Conservation (phyloP, 345 rosid genomes). For the Luvunga scandens region DNA sequence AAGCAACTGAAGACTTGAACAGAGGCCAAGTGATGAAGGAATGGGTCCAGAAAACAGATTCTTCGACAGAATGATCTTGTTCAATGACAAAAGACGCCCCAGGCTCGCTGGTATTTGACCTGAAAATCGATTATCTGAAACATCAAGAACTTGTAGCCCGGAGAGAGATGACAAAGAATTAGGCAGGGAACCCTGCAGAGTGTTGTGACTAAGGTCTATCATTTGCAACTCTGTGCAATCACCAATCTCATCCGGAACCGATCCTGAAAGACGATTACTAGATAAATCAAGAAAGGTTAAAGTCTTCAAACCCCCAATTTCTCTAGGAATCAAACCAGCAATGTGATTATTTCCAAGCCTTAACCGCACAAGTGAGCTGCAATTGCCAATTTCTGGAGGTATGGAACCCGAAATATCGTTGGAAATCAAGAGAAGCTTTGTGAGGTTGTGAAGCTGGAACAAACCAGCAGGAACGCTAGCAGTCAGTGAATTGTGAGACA, state of each 20-base stretch:
- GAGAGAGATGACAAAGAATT: conserved; percentile 58
- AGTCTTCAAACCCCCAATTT: conserved; percentile 59
- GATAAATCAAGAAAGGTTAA: conserved; percentile 77
- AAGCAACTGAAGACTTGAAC: conserved; percentile 82
- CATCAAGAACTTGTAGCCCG: conserved; percentile 74
- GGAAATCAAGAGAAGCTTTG: conserved; percentile 70
- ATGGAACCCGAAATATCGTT: conserved; percentile 70
- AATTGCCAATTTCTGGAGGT: conserved; percentile 69
- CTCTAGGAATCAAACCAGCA: conserved; percentile 62
- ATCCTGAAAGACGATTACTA: conserved; percentile 64
- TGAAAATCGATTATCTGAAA: conserved; percentile 51
- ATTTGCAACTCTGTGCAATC: conserved; percentile 68
- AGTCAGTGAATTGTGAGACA: conserved; percentile 78
- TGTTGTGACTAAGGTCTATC: conserved; percentile 82
- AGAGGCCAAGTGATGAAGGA: conserved; percentile 66
- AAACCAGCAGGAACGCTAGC: conserved; percentile 73
- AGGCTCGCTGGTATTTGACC: conserved; percentile 75
- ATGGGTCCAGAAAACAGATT: conserved; percentile 70
- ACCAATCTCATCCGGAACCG: conserved; percentile 71
- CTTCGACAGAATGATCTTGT: conserved; percentile 59
- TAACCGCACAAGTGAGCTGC: conserved; percentile 68
- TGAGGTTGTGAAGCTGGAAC: conserved; percentile 73
- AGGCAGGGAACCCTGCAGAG: conserved; percentile 61
- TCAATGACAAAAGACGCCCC: conserved; percentile 64
- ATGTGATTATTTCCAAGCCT: conserved; percentile 77